Evolutionary conservation across 2,329 filamentous ascomycete genomes (phyloP).

Genomic region (Didymella lethalis): DNA sequence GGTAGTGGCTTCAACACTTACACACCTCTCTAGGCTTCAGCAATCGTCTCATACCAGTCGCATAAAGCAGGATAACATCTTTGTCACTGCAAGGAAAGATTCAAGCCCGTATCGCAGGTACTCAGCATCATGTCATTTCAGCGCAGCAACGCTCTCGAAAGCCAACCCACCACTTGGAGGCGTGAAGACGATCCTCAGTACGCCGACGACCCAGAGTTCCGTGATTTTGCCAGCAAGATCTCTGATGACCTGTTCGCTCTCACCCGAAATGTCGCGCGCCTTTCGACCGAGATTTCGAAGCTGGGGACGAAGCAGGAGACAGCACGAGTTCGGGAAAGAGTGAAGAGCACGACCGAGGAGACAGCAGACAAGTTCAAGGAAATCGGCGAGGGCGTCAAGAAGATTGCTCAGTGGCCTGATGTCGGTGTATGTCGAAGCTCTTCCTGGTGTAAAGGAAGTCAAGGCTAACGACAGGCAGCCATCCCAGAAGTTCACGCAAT

Average conservation of each 20-base stretch:
- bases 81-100: neutral
- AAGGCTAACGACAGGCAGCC: constrained; percentile 63
- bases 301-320: constrained; percentile 92
- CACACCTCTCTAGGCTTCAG: constrained; percentile 17
- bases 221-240: constrained; percentile 79
- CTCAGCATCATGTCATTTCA: constrained; percentile 81
- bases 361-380: constrained; percentile 87
- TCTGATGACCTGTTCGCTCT: constrained; percentile 90
- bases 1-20: constrained; percentile 30
- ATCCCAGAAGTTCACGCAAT: constrained; percentile 94
- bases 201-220: constrained; percentile 91
- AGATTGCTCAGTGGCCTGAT: constrained; percentile 75
- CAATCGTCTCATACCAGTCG: constrained; percentile 12
- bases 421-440: constrained; percentile 71
- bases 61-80: constrained; percentile 2
- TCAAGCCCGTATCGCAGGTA: neutral
- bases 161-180: constrained; percentile 73
- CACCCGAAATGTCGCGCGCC: constrained; percentile 83
- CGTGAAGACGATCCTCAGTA: constrained; percentile 77
- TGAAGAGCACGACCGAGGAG: constrained; percentile 87
- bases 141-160: constrained; percentile 82
- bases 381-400: constrained; percentile 92
- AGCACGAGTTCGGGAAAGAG: constrained; percentile 85
- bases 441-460: constrained; percentile 17
- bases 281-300: constrained; percentile 83